Percentiles rank a stretch among this genome's conserved stretches.
Evolutionary conservation across 2,329 filamentous ascomycete genomes (phyloP).

Genomic region (Pseudocercospora pini-densiflorae): DNA sequence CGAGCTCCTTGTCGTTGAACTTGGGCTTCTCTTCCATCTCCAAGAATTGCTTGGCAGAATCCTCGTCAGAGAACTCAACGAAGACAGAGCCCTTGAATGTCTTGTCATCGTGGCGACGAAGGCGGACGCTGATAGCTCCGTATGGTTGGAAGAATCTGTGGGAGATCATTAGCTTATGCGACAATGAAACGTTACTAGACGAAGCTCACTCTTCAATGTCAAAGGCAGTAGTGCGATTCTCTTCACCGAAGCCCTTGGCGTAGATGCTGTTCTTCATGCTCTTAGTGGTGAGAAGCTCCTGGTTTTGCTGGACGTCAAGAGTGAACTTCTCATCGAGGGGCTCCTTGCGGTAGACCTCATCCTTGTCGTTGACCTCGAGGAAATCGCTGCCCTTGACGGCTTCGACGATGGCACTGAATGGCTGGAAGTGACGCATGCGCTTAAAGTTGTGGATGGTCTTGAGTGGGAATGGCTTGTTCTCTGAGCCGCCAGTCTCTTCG

Average conservation of each 20-base stretch:
- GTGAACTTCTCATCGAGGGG: conserved; percentile 61
- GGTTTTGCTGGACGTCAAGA: conserved; percentile 57
- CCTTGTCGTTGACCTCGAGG: conserved; percentile 74
- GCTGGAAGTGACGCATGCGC: conserved; percentile 94
- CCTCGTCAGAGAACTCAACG: conserved; percentile 84
- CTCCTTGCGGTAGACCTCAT: conserved; percentile 75
- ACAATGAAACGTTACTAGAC: background rate
- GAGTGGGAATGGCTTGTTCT: conserved; percentile 81
- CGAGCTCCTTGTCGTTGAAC: conserved; percentile 79
- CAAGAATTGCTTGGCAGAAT: conserved; percentile 80
- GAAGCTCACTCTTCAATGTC: conserved; percentile 72
- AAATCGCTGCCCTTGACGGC: conserved; percentile 78
- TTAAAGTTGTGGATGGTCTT: conserved; percentile 83
- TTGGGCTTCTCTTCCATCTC: conserved; percentile 77
- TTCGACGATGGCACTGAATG: conserved; percentile 79
- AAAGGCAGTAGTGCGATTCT: conserved; percentile 83
- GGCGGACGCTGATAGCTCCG: conserved; percentile 81
- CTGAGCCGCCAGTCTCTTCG: conserved; percentile 72
- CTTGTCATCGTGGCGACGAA: conserved; percentile 74
- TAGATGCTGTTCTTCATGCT: conserved; percentile 79
- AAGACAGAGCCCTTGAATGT: conserved; percentile 97
- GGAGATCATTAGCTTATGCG: conserved; percentile 1
- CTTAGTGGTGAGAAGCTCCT: conserved; percentile 64
- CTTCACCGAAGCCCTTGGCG: conserved; percentile 90
- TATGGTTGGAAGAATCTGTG: conserved; percentile 76